Percentiles rank a stretch among this genome's conserved stretches.
Evolutionary conservation across 2,329 filamentous ascomycete species (phyloP).

Genomic region (Talaromyces sp.): DNA sequence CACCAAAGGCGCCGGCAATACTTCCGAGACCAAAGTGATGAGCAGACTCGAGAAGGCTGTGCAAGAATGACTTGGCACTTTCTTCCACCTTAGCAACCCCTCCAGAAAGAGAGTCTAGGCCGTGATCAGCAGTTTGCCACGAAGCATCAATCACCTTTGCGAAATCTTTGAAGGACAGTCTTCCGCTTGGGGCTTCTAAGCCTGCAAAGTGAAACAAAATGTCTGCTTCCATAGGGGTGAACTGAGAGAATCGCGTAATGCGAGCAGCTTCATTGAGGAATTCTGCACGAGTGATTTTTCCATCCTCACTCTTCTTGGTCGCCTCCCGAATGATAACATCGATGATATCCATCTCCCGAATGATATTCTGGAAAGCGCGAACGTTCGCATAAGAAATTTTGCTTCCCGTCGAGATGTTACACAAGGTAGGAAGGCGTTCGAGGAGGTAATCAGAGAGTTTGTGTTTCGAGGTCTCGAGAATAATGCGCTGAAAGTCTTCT

Average conservation of each 20-base stretch:
- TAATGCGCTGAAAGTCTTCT: conserved; percentile 90
- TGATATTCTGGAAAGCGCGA: conserved; percentile 95
- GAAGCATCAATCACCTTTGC: conserved; percentile 91
- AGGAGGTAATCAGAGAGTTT: conserved; percentile 96
- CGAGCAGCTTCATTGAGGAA: conserved; percentile 91
- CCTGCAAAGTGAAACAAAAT: conserved; percentile 98
- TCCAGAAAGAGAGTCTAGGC: conserved; percentile 46
- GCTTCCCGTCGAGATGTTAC: conserved; percentile 85
- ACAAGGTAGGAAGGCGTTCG: conserved; percentile 83
- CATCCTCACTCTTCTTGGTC: conserved; percentile 73
- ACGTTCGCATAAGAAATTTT: conserved; percentile 98
- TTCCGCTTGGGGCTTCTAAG: conserved; percentile 80
- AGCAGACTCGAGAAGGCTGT: conserved; percentile 65
- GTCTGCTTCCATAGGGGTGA: conserved; percentile 98
- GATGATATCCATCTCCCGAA: conserved; percentile 95
- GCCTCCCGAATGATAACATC: conserved; percentile 89
- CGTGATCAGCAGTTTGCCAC: conserved; percentile 61
- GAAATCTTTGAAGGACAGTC: conserved; percentile 78
- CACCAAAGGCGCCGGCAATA: conserved; percentile 90
- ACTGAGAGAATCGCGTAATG: conserved; percentile 87
- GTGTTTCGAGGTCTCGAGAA: conserved; percentile 84
- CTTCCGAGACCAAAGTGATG: conserved; percentile 91
- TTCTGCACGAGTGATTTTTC: conserved; percentile 88
- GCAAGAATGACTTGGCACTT: conserved; percentile 52
- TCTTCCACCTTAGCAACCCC: conserved; percentile 48